Percentiles rank a stretch among this genome's conserved stretches.
phyloP scores from a whole-genome alignment of 768 basidiomycete species.

The Kwoniella newhampshirensis region DNA sequence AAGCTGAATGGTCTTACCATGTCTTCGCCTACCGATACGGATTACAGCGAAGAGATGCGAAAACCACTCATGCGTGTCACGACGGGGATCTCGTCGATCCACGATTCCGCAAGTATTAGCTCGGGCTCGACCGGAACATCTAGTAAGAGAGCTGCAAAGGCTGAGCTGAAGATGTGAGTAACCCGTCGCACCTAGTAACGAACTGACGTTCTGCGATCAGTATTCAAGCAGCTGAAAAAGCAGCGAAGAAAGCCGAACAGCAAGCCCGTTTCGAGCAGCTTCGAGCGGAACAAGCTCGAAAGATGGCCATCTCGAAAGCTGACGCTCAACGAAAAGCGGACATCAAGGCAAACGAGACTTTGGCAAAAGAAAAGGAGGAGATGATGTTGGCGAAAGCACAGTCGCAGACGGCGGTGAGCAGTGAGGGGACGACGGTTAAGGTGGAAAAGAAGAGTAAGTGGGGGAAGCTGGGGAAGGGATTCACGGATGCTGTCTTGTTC shows the following conservation, averaged over 20 bases:
- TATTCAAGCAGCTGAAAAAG: conserved; percentile 34
- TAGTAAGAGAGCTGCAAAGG: conserved; percentile 27
- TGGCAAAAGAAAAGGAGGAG: conserved; percentile 5
- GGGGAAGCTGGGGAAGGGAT: conserved; percentile 35
- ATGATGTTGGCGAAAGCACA: conserved; percentile 2
- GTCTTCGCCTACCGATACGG: neutral
- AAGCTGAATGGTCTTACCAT: neutral
- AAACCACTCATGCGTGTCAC: neutral
- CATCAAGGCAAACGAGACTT: conserved; percentile 1
- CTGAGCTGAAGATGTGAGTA: conserved; percentile 28
- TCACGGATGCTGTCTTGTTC: conserved; percentile 37
- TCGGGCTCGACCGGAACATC: conserved; percentile 33
- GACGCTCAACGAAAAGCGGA: conserved; percentile 33
- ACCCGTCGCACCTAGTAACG: too few species aligned
- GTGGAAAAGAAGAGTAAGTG: conserved; percentile 27
- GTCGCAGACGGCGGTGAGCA: conserved; percentile 17
- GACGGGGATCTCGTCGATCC: neutral
- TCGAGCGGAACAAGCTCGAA: conserved; percentile 29
- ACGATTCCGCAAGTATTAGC: conserved; percentile 26
- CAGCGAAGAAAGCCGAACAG: conserved; percentile 29
- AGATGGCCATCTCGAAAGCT: conserved; percentile 26
- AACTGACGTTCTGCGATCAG: conserved; percentile 10
- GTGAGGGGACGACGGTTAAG: conserved; percentile 20
- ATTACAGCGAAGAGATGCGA: too few species aligned
- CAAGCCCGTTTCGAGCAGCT: conserved; percentile 35